Base-by-base conservation (phyloP, 495 filamentous ascomycete genomes). In the Cetradonia linearis region DNA sequence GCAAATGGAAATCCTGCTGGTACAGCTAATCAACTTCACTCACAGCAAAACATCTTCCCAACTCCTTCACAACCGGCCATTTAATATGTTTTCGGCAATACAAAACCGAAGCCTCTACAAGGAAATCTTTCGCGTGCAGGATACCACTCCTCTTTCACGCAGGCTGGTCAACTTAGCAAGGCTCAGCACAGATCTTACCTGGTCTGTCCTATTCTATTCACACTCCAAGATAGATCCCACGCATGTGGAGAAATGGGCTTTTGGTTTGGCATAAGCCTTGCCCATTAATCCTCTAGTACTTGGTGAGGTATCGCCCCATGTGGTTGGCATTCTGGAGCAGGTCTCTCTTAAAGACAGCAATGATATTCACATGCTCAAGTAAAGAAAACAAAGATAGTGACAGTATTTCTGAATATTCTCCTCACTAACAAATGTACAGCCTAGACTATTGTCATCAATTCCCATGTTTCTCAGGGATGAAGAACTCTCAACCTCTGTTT, bases 261-360 rank as follows among this genome's bases (percentile, higher is more conserved):
- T 20, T 49, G 3, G 25, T 49, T 27, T 49, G 46, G 25, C 25
- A 27, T 6, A 20, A 49, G n/a, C 25, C 46, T 49, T 49, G 46
- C 46, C n/a, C 46, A 49, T 49, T n/a, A n/a, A 49, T 49, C 46
- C 46, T 49, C 46, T 27, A n/a, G 46, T 27, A 27, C 46, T 20
- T 49, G 46, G 46, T 27, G 3, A 49, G 46, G 46, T 49, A 2
- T 49, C 46, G 3, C 36, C 36, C 2, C 2, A 38, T 38, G 2
- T 38, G 36, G 46, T 49, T 49, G 46, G 46, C n/a, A 9, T 49
- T 49, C 46, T 49, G 3, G 46, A 49, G 46, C 46, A 49, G 46
- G 46, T 49, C 18, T 49, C 46, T 20, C 18, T 49, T n/a, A 1
- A n/a, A n/a, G 46, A 49, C 46, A 20, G 46, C 46, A 3, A 49